Evolutionary conservation across 2,329 filamentous ascomycete species (phyloP).

Genomic region (Knoxdaviesia capensis): DNA sequence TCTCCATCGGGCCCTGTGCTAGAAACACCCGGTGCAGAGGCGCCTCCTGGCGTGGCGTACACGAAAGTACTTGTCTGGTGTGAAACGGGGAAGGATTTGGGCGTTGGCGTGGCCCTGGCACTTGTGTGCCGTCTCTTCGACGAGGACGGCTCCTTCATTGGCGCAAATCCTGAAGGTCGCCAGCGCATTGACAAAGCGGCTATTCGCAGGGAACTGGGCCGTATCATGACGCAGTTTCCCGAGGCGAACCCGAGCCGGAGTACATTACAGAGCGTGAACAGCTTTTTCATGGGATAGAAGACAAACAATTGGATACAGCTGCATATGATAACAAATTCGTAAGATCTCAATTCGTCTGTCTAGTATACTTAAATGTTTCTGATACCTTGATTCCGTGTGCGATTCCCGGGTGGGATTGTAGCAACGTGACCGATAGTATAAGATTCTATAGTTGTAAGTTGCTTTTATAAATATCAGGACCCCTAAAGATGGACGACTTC

Average conservation of each 20-base stretch:
- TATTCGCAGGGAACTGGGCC: constrained; percentile 60
- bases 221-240: constrained; percentile 61
- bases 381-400: too few relatives aligned
- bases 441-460: too few relatives aligned
- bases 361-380: too few relatives aligned
- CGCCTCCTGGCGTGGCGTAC: not conserved
- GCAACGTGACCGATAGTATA: too few relatives aligned
- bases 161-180: constrained; percentile 8
- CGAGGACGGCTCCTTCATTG: constrained; percentile 30
- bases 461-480: too few relatives aligned
- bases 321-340: constrained; percentile 8
- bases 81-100: constrained; percentile 59
- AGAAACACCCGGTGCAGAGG: not conserved
- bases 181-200: constrained; percentile 44
- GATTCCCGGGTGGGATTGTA: too few relatives aligned
- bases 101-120: constrained; percentile 57
- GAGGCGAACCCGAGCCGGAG: constrained; percentile 67
- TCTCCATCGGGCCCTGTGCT: not conserved
- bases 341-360: not conserved
- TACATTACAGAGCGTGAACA: constrained; percentile 81
- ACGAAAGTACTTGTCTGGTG: constrained; percentile 40
- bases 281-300: constrained; percentile 52
- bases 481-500: not conserved
- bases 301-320: not conserved
- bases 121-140: constrained; percentile 56